These are phyloP conservation scores for Solanum raphanifolium DNA, from an alignment of 257 asterid genomes.

Conservation along the genomic window DNA sequence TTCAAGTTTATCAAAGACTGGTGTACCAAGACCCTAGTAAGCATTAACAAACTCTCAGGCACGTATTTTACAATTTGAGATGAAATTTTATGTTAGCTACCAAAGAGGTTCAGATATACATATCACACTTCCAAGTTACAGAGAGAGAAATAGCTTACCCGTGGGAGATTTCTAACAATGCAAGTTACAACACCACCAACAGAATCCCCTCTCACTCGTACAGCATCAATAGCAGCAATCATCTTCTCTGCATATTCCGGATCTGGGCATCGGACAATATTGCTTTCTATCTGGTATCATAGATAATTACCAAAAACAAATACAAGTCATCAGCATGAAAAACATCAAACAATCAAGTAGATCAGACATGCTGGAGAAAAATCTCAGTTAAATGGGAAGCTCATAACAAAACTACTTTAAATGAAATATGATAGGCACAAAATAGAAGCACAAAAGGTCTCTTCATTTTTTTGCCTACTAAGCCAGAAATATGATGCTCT, in stretches of 20 bases:
- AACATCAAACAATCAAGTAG: background rate
- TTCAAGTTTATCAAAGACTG: slow-evolving; percentile 95
- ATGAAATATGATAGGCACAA: background rate
- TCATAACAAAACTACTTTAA: background rate
- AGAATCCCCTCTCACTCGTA: slow-evolving; percentile 90
- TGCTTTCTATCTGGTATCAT: slow-evolving; percentile 61
- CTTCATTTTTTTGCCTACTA: background rate
- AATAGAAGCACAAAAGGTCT: background rate
- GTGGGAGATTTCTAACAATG: slow-evolving; percentile 84
- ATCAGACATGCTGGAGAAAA: background rate
- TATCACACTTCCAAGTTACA: background rate
- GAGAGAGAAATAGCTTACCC: slow-evolving; percentile 32
- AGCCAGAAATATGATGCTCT: background rate
- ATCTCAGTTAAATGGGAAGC: background rate
- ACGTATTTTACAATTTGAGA: background rate
- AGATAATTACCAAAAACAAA: background rate
- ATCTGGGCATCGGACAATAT: slow-evolving; percentile 87
- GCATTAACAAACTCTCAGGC: slow-evolving; percentile 10
- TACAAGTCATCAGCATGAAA: background rate
- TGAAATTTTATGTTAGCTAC: background rate
- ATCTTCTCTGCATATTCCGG: slow-evolving; percentile 93
- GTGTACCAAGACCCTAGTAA: slow-evolving; percentile 90
- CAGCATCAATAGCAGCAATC: slow-evolving; percentile 96
- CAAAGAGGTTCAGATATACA: background rate
- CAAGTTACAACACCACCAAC: slow-evolving; percentile 98